Evolutionary conservation across 2,329 filamentous ascomycete genomes (phyloP).

Genomic region (Nemania abortiva): DNA sequence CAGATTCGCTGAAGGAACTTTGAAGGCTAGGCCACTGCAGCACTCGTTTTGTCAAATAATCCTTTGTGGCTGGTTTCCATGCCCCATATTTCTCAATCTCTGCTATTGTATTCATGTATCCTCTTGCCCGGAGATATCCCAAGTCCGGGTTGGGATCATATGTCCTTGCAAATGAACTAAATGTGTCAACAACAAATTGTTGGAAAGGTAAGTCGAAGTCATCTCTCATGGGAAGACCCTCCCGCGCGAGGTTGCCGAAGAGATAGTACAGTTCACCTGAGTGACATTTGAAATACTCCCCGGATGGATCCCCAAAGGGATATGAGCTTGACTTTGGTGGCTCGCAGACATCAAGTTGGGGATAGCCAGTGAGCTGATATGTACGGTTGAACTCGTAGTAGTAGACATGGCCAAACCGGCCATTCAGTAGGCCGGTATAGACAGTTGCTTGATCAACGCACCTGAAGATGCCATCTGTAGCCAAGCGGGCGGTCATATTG

Average conservation of each 20-base stretch:
- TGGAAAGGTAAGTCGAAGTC: constrained; percentile 54
- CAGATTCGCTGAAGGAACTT: constrained; percentile 60
- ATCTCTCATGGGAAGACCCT: constrained; percentile 61
- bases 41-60: constrained; percentile 59
- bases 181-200: constrained; percentile 60
- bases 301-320: constrained; percentile 44
- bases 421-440: constrained; percentile 59
- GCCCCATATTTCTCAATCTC: constrained; percentile 47
- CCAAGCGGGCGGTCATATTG: constrained; percentile 65
- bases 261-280: constrained; percentile 67
- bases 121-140: constrained; percentile 59
- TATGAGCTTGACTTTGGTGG: constrained; percentile 52
- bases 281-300: constrained; percentile 66
- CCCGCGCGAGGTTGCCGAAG: constrained; percentile 63
- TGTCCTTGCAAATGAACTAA: constrained; percentile 62
- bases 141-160: constrained; percentile 64
- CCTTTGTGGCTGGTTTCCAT: constrained; percentile 54
- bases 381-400: constrained; percentile 72
- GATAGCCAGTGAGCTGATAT: constrained; percentile 65
- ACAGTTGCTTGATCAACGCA: constrained; percentile 71
- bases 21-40: constrained; percentile 58
- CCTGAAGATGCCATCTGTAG: constrained; percentile 70
- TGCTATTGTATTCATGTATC: constrained; percentile 51
- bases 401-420: constrained; percentile 63
- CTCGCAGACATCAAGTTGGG: constrained; percentile 64